Base-by-base conservation (phyloP, 768 basidiomycete genomes). In the Symmetrospora coprosmae region DNA sequence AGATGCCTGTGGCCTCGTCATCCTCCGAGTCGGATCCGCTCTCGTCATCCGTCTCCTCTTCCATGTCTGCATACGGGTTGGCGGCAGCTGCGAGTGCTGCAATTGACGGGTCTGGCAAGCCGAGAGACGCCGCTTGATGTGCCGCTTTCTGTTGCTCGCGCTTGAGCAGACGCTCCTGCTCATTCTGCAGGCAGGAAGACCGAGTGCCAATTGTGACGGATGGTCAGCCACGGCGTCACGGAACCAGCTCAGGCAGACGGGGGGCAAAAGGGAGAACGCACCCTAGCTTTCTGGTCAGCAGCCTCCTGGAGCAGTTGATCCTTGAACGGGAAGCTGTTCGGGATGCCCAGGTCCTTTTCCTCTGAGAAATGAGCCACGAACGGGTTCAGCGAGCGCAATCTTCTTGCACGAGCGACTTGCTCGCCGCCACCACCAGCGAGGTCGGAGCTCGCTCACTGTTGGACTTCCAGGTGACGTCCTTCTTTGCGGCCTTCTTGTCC, bases 391-490 rank as follows among this genome's bases (percentile, higher is more conserved):
- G 13, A 45, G 33, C 17, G 21, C 19, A 1, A 17, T 17, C 9
- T 3, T 17, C 2, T 25, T 4, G 7, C 35, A 25, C 23, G 16
- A 5, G 27, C 28, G 16, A 31, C 46, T 13, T n/a, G 30, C 16
- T 30, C n/a, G n/a, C n/a, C n/a, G n/a, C n/a, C n/a, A n/a, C n/a
- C n/a, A n/a, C n/a, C n/a, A n/a, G 28, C 16, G 37, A 34, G 28
- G 46, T 31, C 13, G 19, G 41, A 16, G 25, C 17, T 23, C 8
- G 58, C 66, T 19, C 4, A 75, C 75, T 75, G 8, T 39, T 40
- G 48, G 72, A 72, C 69, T 74, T 76, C 75, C 75, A 76, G 37
- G 74, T 75, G 2, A 70, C 67, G 65, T 75, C 73, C 67, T 72
- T 74, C 69, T 74, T 75, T 17, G 69, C 67, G 6, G 66, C 64